Evolutionary conservation across 2,329 filamentous ascomycete species (phyloP), one percentile per base, ranked within the genome.

Genomic region (Curvularia lunata): DNA sequence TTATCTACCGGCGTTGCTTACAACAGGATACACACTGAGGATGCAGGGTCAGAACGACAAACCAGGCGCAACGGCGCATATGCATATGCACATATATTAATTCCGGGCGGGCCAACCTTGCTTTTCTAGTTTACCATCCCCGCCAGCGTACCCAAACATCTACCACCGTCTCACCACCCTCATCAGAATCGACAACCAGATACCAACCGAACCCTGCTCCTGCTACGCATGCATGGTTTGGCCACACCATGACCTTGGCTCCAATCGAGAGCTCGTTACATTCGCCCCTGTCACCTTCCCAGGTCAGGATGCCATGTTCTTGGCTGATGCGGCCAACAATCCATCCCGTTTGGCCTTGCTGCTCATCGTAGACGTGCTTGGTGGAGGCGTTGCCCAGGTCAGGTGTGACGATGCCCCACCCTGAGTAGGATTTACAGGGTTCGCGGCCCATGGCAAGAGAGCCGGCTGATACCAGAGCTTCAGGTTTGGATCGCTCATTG

Each of bases 181-280:
- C 61, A 47, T 83, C 80, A 27, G 85, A 86, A 75, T 94, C 90
- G 1, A 93, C 86, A 32, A 94, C 79, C 19, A 92, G 78, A 77
- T 92, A 95, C 82, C 86, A 91, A 1, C 84, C 86, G 77, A 88
- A 91, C 27, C 85, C 85, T 0, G 87, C 87, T 0, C 89, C 88
- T 1, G 90, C 85, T 65, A 94, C 88, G 72, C 91, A 95, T 34
- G 90, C 86, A 77, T 95, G 91, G 67, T 94, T 94, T 0, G 91
- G 90, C 86, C 88, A 93, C 7, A 94, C 79, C 56, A 86, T 81
- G 25, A 93, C 76, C 68, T 86, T 86, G 69, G 91, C 84, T 0
- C 91, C 90, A 30, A 91, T 79, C 2, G 75, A 62, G 56, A 91
- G 70, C 46, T 77, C 70, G 38, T 77, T 73, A 42, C 65, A 64